Conservation (phyloP, 1,139 yeast genomes). For the Pichia sp. region DNA sequence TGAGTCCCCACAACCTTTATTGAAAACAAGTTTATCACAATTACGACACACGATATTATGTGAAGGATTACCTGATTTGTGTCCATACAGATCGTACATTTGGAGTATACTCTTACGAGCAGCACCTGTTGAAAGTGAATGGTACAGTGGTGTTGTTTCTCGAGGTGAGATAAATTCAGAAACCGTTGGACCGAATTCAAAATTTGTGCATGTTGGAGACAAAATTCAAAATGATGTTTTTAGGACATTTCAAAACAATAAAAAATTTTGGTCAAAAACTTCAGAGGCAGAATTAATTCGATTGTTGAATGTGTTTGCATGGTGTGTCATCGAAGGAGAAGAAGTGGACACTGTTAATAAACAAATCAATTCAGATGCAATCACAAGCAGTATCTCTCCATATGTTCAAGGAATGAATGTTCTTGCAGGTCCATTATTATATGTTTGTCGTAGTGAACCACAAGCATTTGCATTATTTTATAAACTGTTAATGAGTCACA, state of each 20-base stretch:
- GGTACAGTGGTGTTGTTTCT: conserved; percentile 50
- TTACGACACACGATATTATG: conserved; percentile 71
- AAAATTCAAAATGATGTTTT: conserved; percentile 86
- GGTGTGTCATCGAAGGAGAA: conserved; percentile 30
- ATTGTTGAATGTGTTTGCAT: conserved; percentile 67
- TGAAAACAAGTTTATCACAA: conserved; percentile 70
- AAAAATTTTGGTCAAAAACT: conserved; percentile 58
- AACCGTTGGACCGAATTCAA: conserved; percentile 9
- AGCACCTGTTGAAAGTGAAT: conserved; percentile 47
- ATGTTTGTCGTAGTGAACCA: conserved; percentile 73
- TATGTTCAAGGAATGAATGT: conserved; percentile 94
- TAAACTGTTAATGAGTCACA: conserved; percentile 49
- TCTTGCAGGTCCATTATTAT: conserved; percentile 77
- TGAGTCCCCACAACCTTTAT: conserved; percentile 53
- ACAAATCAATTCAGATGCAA: background rate
- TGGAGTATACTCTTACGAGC: conserved; percentile 77
- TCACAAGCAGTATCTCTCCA: conserved; percentile 28
- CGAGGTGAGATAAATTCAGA: conserved; percentile 43
- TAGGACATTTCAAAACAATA: conserved; percentile 76
- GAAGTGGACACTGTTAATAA: conserved; percentile 7
- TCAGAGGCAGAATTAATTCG: conserved; percentile 64
- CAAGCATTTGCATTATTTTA: conserved; percentile 75
- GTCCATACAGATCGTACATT: conserved; percentile 69
- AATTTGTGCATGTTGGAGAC: conserved; percentile 37
- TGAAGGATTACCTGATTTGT: conserved; percentile 60